phyloP scores from a whole-genome alignment of 352 stramenopile species.

The Phytophthora litchii region DNA sequence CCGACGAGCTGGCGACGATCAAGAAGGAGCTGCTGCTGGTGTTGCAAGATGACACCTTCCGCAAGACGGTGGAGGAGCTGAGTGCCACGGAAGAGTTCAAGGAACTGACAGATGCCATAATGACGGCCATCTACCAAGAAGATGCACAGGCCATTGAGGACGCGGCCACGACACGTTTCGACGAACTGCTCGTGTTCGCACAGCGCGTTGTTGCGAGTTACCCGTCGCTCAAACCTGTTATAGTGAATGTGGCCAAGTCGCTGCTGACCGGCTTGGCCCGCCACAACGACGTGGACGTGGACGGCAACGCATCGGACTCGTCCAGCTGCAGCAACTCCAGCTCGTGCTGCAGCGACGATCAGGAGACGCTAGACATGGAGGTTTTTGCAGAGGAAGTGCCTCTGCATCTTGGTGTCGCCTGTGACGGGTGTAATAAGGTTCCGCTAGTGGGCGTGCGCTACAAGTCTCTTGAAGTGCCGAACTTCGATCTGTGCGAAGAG shows the following conservation, averaged over 20 bases:
- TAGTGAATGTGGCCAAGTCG: conserved; percentile 51
- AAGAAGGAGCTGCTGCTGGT: conserved; percentile 55
- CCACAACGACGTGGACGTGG: conserved; percentile 42
- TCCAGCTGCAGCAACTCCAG: conserved; percentile 29
- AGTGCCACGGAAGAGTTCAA: conserved; percentile 47
- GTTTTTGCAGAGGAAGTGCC: conserved; percentile 9
- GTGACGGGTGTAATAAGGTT: conserved; percentile 60
- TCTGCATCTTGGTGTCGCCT: conserved; percentile 51
- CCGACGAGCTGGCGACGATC: conserved; percentile 40
- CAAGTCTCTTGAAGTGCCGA: conserved; percentile 68
- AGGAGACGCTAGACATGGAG: conserved; percentile 1
- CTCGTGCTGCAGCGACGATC: background rate
- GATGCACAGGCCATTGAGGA: conserved; percentile 41
- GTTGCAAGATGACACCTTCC: conserved; percentile 42
- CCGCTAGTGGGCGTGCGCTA: conserved; percentile 72
- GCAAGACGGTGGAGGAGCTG: conserved; percentile 37
- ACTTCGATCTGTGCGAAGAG: conserved; percentile 82
- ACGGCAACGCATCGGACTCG: conserved; percentile 28
- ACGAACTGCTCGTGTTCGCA: conserved; percentile 44
- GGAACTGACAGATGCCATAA: conserved; percentile 37
- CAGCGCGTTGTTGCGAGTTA: conserved; percentile 46
- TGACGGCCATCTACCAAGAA: conserved; percentile 42
- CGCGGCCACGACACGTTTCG: conserved; percentile 34
- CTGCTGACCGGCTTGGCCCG: conserved; percentile 35
- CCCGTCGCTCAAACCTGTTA: conserved; percentile 42